A percentile compares a stretch with the other conserved stretches of the same genome.
phyloP scores from a whole-genome alignment of 1,139 yeast genomes.

The Kodamaea sp. region DNA sequence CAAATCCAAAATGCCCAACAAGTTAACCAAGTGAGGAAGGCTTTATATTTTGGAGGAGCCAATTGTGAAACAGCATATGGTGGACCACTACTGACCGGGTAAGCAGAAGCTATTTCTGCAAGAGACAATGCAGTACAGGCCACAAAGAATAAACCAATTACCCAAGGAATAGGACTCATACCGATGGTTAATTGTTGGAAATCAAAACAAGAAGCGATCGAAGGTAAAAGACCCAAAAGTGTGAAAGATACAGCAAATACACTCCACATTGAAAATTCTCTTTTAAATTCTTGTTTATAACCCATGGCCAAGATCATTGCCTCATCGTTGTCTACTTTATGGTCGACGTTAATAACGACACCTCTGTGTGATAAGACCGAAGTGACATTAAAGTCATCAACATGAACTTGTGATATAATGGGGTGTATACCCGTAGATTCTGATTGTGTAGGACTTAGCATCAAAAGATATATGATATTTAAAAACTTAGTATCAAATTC shows the following conservation, averaged over 20 bases:
- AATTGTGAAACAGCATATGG: constrained; percentile 49
- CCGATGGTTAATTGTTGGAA: constrained; percentile 52
- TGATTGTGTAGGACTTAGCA: too few relatives aligned
- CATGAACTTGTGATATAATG: constrained; percentile 35
- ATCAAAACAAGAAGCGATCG: constrained; percentile 56
- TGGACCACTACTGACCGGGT: constrained; percentile 47
- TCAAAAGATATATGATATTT: too few relatives aligned
- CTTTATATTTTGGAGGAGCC: constrained; percentile 50
- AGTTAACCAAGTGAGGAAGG: constrained; percentile 41
- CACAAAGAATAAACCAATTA: constrained; percentile 47
- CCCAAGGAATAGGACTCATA: constrained; percentile 53
- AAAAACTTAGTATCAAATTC: too few relatives aligned
- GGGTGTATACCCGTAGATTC: constrained; percentile 18
- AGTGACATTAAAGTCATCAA: constrained; percentile 36
- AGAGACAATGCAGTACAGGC: constrained; percentile 47
- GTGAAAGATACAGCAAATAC: constrained; percentile 68
- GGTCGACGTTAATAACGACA: constrained; percentile 42
- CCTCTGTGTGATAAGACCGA: constrained; percentile 40
- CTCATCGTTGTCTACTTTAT: constrained; percentile 48
- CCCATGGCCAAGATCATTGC: constrained; percentile 63
- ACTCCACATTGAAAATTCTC: constrained; percentile 61
- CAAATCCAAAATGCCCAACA: constrained; percentile 40
- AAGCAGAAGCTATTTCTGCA: constrained; percentile 46
- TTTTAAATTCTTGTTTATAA: constrained; percentile 67
- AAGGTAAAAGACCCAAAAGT: constrained; percentile 69